Evolutionary conservation across 345 rosid genomes (phyloP), one percentile per base, ranked within the genome.

Genomic region (Corchorus olitorius): DNA sequence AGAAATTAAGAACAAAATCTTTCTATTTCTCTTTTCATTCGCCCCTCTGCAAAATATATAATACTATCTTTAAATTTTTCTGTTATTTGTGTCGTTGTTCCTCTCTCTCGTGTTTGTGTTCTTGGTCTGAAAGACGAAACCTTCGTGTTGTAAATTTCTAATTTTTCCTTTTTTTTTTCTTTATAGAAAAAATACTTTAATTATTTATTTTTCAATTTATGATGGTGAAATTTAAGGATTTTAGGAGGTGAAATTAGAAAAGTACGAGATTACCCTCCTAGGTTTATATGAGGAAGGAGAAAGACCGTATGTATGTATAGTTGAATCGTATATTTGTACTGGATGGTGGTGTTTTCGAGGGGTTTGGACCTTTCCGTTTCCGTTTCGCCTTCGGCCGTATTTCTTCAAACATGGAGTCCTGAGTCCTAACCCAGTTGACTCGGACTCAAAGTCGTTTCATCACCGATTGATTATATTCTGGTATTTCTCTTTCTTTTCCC

Each of bases 71-170:
- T 53, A 27, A 27, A 78, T 80, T 69, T 75, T 75, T 68, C 70
- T 75, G 72, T 79, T 27, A 72, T 81, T 75, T 65, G 79, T 75
- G 59, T 78, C 75, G 27, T 27, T 81, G 75, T 78, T 37, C 73
- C 72, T 81, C 81, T 71, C 66, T 72, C 46, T 59, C 79, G 63
- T 79, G 74, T 80, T 74, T 75, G 81, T 80, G 76, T 77, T 86
- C 74, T 77, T 73, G 87, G 84, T 83, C 91, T 72, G 86, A 87
- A 84, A 78, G 85, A 87, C 77, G 91, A 87, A 84, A 83, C 86
- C 90, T 83, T 86, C 80, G 82, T 59, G 80, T 78, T 27, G 53
- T 48, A 72, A 70, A 34, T 78, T 67, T 73, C 27, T 27, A 27
- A 59, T 77, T 61, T 79, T 71, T 35, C 62, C 20, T 71, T 27